Evolutionary conservation across 208 protist species (phyloP), one percentile per base, ranked within the genome.

Genomic region (Trypanosoma theileri): DNA sequence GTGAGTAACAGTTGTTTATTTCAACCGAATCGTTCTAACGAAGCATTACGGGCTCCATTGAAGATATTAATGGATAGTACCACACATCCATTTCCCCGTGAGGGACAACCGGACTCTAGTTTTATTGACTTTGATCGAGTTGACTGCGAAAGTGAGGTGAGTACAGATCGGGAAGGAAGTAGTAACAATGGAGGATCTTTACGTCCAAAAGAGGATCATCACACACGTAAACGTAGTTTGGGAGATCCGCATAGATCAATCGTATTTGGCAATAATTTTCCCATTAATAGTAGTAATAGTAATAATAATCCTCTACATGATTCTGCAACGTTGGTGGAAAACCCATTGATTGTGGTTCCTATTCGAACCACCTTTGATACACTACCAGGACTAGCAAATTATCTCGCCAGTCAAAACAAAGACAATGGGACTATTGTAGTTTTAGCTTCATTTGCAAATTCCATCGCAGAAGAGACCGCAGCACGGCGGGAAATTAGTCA

Each of bases 301-400:
- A 48, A 9, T 48, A 3, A 48, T 48, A 14, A 48, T 48, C 3
- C 16, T 48, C 16, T 11, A 48, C 16, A 48, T 3, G 13, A 48
- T 14, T n/a, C 10, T n/a, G 9, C 56, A 60, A 26, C 56, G 14
- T 14, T 64, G 11, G 41, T 4, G 14, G 59, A 64, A 40, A 64
- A 64, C 21, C 59, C 59, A 41, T 42, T 64, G 14, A 53, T 64
- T 64, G 24, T 42, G 8, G 59, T 64, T 41, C 59, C 59, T 16
- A 64, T 64, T 64, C 59, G 59, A 12, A 64, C 59, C 0, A 64
- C 59, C 12, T 64, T 64, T 64, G 59, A 64, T 42, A 64, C 59
- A 45, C 19, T 64, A 42, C 59, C 59, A n/a, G 59, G 59, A 4
- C 22, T 64, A 17, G 59, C 59, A 28, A 64, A 42, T 50, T 64